phyloP scores from a whole-genome alignment of 2,329 filamentous ascomycete species.

The Microascus cirrosus region DNA sequence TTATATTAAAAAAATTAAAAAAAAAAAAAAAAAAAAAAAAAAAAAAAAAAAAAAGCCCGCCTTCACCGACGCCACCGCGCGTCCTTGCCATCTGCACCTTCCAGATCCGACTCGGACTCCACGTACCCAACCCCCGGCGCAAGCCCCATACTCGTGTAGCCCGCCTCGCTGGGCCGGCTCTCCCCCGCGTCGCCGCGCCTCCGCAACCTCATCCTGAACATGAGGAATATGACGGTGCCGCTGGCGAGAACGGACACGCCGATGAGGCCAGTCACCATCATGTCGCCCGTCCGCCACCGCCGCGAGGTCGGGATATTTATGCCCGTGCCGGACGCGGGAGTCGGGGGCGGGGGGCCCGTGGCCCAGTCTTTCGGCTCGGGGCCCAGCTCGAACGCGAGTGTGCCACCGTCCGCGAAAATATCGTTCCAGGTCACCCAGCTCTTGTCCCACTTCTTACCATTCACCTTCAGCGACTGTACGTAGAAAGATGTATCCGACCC shows the following conservation, averaged over 20 bases:
- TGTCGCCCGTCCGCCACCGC: not conserved
- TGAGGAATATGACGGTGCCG: not conserved
- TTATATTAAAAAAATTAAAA: too few species aligned
- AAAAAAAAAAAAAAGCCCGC: too few species aligned
- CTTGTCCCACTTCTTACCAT: conserved; percentile 50
- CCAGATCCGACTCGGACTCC: conserved; percentile 2
- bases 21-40: too few species aligned
- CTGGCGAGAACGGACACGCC: not conserved
- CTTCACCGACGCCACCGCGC: not conserved
- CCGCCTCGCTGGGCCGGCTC: not conserved
- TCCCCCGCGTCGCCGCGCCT: not conserved
- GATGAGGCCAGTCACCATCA: not conserved
- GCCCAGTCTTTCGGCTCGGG: conserved; percentile 40
- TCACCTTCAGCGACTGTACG: conserved; percentile 56
- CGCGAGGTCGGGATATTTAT: not conserved
- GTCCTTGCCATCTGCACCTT: not conserved
- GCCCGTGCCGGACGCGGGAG: conserved; percentile 22
- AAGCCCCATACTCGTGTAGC: not conserved
- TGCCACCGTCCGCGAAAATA: conserved; percentile 52
- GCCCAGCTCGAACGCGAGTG: conserved; percentile 54
- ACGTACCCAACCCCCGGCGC: not conserved
- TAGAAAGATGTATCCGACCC: conserved; percentile 34
- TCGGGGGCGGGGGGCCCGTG: conserved; percentile 48
- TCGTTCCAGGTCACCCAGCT: conserved; percentile 57
- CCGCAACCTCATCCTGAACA: not conserved